Evolutionary conservation across 1,284 basidiomycete genomes (phyloP).

Genomic region (Apiotrichum sp.): DNA sequence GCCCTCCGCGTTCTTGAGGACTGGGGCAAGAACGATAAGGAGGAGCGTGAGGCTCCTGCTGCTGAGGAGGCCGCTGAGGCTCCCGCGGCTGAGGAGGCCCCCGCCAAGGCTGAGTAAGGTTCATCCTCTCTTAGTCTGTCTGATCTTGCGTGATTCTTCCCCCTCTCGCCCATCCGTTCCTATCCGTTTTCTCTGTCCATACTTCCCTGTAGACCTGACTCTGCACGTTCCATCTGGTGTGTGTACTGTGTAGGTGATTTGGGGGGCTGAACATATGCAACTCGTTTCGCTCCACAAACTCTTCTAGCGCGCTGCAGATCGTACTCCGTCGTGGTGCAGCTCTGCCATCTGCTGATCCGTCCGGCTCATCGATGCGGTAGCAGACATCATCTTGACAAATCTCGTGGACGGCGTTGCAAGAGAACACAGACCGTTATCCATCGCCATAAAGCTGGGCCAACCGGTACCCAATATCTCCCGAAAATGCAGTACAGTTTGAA

Average conservation of each 20-base stretch:
- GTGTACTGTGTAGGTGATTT: neutral
- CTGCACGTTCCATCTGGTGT: neutral
- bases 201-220: neutral
- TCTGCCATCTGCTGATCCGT: too few species aligned
- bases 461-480: too few species aligned
- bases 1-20: slow-evolving; percentile 53
- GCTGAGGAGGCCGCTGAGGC: slow-evolving; percentile 23
- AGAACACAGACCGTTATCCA: too few species aligned
- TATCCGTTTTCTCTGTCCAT: neutral
- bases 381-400: too few species aligned
- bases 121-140: too few species aligned
- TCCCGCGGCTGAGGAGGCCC: slow-evolving; percentile 9
- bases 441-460: too few species aligned
- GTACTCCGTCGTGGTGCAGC: neutral
- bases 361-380: too few species aligned
- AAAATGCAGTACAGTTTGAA: too few species aligned
- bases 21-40: slow-evolving; percentile 39
- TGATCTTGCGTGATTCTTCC: too few species aligned
- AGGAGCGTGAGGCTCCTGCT: slow-evolving; percentile 10
- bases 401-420: too few species aligned
- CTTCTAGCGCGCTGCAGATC: neutral
- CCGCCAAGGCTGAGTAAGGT: neutral
- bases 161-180: neutral
- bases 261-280: slow-evolving; percentile 1
- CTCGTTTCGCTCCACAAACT: neutral